These are phyloP conservation scores for Pelargonium australe DNA, from an alignment of 441 rosid genomes.

Conservation along the genomic window DNA sequence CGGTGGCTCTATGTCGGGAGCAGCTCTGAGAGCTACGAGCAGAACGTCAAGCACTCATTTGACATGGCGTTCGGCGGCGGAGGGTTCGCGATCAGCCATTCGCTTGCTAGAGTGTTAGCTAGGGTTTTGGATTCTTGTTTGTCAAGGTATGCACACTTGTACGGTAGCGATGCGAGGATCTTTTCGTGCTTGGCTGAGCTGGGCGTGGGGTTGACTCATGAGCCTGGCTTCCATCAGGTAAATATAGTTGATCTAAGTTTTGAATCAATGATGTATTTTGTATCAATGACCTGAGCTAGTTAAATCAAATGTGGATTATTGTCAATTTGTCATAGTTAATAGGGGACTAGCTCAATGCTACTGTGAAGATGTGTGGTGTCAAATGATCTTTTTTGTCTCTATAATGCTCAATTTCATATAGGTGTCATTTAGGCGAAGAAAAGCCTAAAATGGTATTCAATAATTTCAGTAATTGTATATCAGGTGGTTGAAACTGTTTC, in stretches of 20 bases:
- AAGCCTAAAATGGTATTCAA: neutral
- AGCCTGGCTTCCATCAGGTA: constrained; percentile 96
- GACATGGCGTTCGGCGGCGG: constrained; percentile 93
- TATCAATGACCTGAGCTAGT: neutral
- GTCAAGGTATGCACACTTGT: constrained; percentile 64
- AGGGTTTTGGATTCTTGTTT: constrained; percentile 71
- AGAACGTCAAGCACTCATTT: constrained; percentile 67
- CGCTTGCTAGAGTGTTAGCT: constrained; percentile 57
- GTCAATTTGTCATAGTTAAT: neutral
- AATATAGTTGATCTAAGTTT: neutral
- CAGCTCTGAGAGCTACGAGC: constrained; percentile 72
- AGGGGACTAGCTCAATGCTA: neutral
- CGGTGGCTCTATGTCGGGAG: constrained; percentile 71
- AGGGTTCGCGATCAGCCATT: constrained; percentile 69
- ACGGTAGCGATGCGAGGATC: constrained; percentile 75
- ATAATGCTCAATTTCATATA: neutral
- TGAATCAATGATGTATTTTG: neutral
- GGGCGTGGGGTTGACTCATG: constrained; percentile 74
- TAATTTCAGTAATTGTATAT: neutral
- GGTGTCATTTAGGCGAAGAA: too few species aligned
- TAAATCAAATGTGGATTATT: neutral
- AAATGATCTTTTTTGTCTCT: neutral
- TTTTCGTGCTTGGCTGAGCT: constrained; percentile 86
- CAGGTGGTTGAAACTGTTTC: neutral
- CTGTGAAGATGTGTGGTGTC: neutral